A percentile compares a stretch with the other conserved stretches of the same genome.
phyloP scores from a whole-genome alignment of 768 basidiomycete genomes.

The Lyophyllum atratum region DNA sequence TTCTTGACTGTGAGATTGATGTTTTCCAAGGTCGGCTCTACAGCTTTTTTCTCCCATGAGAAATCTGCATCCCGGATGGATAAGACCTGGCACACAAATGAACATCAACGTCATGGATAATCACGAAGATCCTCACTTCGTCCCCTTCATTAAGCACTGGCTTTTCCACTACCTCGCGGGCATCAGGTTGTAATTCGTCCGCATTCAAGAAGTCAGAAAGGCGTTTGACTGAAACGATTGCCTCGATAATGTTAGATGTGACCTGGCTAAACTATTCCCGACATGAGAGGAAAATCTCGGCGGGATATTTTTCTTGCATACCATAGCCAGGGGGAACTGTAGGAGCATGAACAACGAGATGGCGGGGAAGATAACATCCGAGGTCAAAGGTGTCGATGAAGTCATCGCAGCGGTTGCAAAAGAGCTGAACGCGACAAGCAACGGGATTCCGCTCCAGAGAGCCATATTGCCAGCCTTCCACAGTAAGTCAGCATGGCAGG shows the following conservation, averaged over 20 bases:
- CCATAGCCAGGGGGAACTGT: conserved; percentile 86
- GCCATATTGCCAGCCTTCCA: conserved; percentile 56
- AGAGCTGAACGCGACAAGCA: conserved; percentile 81
- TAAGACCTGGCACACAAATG: conserved; percentile 45
- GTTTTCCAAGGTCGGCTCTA: conserved; percentile 69
- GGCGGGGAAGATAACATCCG: conserved; percentile 94
- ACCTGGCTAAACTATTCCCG: conserved; percentile 62
- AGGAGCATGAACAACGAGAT: conserved; percentile 89
- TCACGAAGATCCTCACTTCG: conserved; percentile 38
- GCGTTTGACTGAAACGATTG: conserved; percentile 80
- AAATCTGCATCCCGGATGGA: conserved; percentile 80
- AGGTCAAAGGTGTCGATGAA: conserved; percentile 71
- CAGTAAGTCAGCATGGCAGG: not conserved
- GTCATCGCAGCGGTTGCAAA: conserved; percentile 71
- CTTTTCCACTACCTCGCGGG: conserved; percentile 54
- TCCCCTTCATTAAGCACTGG: conserved; percentile 55
- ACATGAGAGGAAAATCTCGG: not conserved
- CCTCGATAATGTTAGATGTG: conserved; percentile 82
- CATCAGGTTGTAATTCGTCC: conserved; percentile 80
- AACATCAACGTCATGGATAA: not conserved
- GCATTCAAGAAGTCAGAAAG: conserved; percentile 75
- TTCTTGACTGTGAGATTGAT: conserved; percentile 76
- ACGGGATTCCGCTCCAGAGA: conserved; percentile 69
- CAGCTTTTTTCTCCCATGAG: conserved; percentile 63
- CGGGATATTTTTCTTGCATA: conserved; percentile 27